Evolutionary conservation across 2,329 filamentous ascomycete genomes (phyloP).

Genomic region (Aspergillus tamarii): DNA sequence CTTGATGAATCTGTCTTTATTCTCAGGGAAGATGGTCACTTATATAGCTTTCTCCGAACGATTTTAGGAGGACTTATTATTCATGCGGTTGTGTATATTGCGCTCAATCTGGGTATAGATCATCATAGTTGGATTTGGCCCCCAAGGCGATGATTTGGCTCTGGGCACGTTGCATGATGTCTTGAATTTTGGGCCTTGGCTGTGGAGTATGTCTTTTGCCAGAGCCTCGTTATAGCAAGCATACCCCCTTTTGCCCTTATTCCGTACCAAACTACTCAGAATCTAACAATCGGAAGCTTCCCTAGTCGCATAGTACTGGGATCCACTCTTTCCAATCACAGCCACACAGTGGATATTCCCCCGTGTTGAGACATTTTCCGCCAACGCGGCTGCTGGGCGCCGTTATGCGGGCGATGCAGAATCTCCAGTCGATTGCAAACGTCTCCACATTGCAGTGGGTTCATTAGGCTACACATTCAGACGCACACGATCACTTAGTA

Average conservation of each 20-base stretch:
- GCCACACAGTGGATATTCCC: neutral
- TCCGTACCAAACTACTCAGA: neutral
- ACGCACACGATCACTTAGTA: no score
- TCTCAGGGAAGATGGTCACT: neutral
- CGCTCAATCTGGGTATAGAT: no score
- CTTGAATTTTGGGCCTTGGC: neutral
- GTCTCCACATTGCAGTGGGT: neutral
- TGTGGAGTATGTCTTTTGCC: neutral
- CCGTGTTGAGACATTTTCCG: neutral
- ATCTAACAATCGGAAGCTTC: neutral
- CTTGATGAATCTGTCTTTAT: neutral
- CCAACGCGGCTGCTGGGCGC: rapidly evolving
- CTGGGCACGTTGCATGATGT: neutral
- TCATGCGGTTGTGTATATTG: neutral
- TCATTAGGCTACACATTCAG: no score
- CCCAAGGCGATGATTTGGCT: neutral
- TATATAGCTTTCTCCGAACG: neutral
- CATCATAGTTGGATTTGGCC: neutral
- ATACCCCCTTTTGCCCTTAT: neutral
- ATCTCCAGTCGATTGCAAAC: neutral
- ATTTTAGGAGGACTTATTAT: rapidly evolving
- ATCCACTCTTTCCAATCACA: neutral
- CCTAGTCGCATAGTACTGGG: neutral
- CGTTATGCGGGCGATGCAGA: neutral
- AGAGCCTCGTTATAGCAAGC: neutral